Conservation (phyloP, 2,329 filamentous ascomycete species). For the Aspergillus piperis region DNA sequence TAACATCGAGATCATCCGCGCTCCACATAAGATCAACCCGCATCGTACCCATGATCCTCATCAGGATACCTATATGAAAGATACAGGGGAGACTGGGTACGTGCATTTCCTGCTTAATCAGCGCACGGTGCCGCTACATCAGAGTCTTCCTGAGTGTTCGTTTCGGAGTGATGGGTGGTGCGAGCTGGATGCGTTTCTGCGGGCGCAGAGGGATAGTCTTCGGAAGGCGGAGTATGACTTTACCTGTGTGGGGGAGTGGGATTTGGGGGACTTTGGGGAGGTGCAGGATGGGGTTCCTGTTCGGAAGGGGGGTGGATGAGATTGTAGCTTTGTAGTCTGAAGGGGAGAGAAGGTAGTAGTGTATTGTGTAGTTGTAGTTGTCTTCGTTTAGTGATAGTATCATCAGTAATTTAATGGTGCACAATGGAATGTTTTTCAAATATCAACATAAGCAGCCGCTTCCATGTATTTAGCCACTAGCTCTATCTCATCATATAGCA, state of each 20-base stretch:
- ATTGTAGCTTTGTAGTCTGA: background rate
- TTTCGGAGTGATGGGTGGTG: conserved; percentile 74
- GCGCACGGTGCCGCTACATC: conserved; percentile 68
- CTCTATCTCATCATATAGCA: background rate
- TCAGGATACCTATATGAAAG: background rate
- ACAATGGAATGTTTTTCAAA: no score
- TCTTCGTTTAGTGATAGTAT: no score
- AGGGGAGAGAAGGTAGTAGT: background rate
- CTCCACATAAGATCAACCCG: conserved; percentile 63
- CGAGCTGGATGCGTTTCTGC: conserved; percentile 67
- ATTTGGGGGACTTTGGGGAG: conserved; percentile 23
- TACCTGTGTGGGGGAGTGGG: conserved; percentile 61
- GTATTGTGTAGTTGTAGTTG: background rate
- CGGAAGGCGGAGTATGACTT: conserved; percentile 63
- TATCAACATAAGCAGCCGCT: no score
- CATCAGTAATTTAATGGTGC: no score
- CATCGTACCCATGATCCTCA: conserved; percentile 31
- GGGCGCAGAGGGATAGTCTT: conserved; percentile 61
- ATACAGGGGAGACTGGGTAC: conserved; percentile 59
- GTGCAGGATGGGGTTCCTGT: conserved; percentile 26
- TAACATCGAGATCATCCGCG: conserved; percentile 71
- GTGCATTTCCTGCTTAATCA: conserved; percentile 75
- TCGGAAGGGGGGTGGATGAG: background rate
- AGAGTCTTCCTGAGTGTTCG: conserved; percentile 62
- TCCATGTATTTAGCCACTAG: background rate